Evolutionary conservation across 306 rosid species (phyloP).

Genomic region (Cucurbita argyrosperma): DNA sequence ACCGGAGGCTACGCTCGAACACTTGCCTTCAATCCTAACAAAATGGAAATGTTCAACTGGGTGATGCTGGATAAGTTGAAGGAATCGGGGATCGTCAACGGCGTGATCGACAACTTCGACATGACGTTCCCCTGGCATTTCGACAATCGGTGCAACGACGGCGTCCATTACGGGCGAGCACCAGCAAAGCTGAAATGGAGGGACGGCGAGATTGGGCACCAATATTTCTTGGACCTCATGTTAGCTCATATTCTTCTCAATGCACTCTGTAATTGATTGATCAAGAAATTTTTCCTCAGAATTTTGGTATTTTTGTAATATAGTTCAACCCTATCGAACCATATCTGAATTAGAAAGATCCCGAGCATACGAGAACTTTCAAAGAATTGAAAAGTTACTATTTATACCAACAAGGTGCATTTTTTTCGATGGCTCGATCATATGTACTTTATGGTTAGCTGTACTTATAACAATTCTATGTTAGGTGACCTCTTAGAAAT

Average conservation of each 20-base stretch:
- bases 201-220: conserved; percentile 78
- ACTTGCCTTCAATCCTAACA: conserved; percentile 61
- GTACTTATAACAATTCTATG: no score
- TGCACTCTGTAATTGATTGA: conserved; percentile 37
- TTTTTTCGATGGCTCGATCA: no score
- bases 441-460: no score
- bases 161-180: conserved; percentile 81
- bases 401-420: no score
- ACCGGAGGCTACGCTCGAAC: conserved; percentile 76
- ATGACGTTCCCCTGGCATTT: conserved; percentile 89
- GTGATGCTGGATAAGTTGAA: conserved; percentile 52
- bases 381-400: no score
- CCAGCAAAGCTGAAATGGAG: conserved; percentile 71
- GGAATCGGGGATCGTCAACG: conserved; percentile 40
- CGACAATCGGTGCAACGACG: conserved; percentile 72
- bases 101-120: conserved; percentile 75
- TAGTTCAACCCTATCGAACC: no score
- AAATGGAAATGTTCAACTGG: conserved; percentile 74
- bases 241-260: conserved; percentile 71
- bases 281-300: no score
- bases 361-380: no score
- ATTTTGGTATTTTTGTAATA: no score
- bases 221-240: conserved; percentile 82
- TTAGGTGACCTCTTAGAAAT: no score
- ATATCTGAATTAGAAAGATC: no score